Base-by-base conservation (phyloP, 169 alveolate species). In the Eimeria acervulina region DNA sequence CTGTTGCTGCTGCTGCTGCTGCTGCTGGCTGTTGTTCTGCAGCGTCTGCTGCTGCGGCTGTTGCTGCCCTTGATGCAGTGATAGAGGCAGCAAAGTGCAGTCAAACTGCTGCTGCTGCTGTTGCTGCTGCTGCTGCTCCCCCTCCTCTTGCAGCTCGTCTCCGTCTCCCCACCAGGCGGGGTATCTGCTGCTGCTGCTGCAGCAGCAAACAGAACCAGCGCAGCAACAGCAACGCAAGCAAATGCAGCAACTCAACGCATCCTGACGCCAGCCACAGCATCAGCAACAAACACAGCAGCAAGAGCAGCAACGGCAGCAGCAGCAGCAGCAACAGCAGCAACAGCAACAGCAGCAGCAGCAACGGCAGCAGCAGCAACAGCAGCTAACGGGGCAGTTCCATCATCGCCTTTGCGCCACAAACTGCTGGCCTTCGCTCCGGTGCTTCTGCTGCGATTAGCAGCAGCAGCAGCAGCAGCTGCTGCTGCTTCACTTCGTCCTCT, bases 141-240 rank as follows among this genome's bases (percentile, higher is more conserved):
- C 66, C 68, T 42, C 44, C 33, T 78, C 66, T 44, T 78, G 89
- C 89, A n/a, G 89, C 89, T 42, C 89, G 89, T 44, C 89, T 19
- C 89, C 89, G 47, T 78, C 89, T 78, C 89, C 89, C 89, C 89
- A 78, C 89, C 59, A 51, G 0, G 59, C 7, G 59, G 59, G 59
- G 59, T 51, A 51, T 51, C 59, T 51, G 59, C 59, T 51, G 59
- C 59, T 51, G 59, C 89, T 42, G 84, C 84, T 72, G 84, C 84
- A n/a, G 84, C 84, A n/a, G 51, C 84, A 72, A 66, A 66, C 76
- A 26, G 2, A 66, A 74, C 51, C 52, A 31, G 8, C 38, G 47
- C 84, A 66, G 36, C 28, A 26, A 26, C 78, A 66, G 28, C 28
- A 31, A 12, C 36, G 13, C 59, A 47, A 47, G 55, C 85, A 74